Conservation (phyloP, 2,329 filamentous ascomycete species). For the Fusarium odoratissimum region DNA sequence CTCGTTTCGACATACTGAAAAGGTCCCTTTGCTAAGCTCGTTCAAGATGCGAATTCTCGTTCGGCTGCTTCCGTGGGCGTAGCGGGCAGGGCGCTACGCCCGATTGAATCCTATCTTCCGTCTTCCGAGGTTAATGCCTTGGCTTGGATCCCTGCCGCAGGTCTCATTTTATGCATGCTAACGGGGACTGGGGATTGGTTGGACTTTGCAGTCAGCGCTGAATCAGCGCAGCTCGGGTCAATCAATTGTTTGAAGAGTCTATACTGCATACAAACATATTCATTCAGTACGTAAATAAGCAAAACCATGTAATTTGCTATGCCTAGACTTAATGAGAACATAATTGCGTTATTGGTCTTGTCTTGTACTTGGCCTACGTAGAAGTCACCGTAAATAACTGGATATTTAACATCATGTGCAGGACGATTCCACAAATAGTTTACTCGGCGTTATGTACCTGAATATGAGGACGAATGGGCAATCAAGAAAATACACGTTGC, state of each 20-base stretch:
- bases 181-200: background rate
- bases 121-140: background rate
- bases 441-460: background rate
- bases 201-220: background rate
- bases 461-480: background rate
- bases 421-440: background rate
- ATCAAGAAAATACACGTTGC: no score
- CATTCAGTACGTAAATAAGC: background rate
- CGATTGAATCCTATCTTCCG: background rate
- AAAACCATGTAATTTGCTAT: no score
- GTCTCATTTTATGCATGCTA: background rate
- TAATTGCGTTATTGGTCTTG: background rate
- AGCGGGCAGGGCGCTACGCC: background rate
- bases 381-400: no score
- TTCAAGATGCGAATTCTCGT: background rate
- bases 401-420: background rate
- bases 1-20: background rate
- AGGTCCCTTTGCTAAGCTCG: background rate
- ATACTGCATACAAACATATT: background rate
- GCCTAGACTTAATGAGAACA: background rate
- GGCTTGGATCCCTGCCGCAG: background rate
- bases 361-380: background rate
- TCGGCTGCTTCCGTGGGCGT: background rate
- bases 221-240: background rate
- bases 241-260: background rate